phyloP scores from a whole-genome alignment of 768 basidiomycete species.

The Lentinula sp. region DNA sequence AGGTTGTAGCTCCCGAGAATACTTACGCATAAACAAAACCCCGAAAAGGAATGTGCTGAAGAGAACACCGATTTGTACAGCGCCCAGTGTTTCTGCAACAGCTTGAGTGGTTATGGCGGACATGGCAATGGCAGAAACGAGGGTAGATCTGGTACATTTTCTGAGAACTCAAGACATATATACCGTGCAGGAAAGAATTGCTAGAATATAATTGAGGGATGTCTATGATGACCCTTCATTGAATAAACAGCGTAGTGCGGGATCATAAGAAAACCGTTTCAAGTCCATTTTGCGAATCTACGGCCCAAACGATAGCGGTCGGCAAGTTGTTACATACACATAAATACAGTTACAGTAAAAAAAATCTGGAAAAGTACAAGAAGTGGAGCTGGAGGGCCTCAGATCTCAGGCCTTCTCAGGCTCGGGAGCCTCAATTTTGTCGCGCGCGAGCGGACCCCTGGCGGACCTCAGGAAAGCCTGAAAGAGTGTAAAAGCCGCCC shows the following conservation, averaged over 20 bases:
- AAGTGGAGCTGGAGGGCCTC: too few species aligned
- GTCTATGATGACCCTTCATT: not conserved
- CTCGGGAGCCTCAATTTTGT: too few species aligned
- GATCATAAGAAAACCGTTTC: not conserved
- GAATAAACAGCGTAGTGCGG: not conserved
- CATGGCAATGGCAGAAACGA: not conserved
- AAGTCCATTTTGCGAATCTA: not conserved
- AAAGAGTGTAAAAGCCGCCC: too few species aligned
- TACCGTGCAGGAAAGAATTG: not conserved
- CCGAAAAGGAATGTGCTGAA: not conserved
- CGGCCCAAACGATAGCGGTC: not conserved
- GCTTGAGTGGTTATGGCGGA: not conserved
- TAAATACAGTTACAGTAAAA: too few species aligned
- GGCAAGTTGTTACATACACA: not conserved
- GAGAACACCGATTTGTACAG: not conserved
- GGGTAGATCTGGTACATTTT: not conserved
- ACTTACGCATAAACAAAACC: not conserved
- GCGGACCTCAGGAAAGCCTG: too few species aligned
- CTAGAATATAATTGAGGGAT: not conserved
- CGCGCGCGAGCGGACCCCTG: too few species aligned
- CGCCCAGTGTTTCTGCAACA: not conserved
- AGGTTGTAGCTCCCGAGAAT: not conserved
- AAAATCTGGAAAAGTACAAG: too few species aligned
- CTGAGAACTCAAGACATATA: not conserved
- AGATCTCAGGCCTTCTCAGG: too few species aligned